These are phyloP conservation scores for Didymella exigua DNA, from an alignment of 2,329 filamentous ascomycete genomes.

Conservation along the genomic window DNA sequence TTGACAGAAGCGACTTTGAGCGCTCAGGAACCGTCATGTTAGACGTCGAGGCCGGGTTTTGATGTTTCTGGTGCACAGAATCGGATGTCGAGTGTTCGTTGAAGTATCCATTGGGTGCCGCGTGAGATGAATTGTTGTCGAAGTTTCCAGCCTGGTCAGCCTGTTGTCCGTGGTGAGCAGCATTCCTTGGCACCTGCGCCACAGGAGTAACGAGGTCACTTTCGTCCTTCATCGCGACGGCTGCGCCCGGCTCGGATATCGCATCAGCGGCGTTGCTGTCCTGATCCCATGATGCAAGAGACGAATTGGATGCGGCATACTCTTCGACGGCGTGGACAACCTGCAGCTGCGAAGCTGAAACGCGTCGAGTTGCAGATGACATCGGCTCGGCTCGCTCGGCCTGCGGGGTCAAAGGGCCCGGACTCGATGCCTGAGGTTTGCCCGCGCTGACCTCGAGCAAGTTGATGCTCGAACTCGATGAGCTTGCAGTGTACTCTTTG, in stretches of 20 bases:
- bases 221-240: conserved; percentile 35
- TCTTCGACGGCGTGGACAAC: conserved; percentile 43
- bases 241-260: conserved; percentile 31
- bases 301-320: conserved; percentile 37
- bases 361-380: conserved; percentile 11
- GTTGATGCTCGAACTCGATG: conserved; percentile 6
- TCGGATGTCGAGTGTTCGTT: conserved; percentile 11
- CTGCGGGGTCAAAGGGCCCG: conserved; percentile 13
- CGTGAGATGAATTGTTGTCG: conserved; percentile 18
- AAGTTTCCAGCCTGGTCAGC: conserved; percentile 25
- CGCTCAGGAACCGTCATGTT: conserved; percentile 32
- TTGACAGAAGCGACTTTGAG: conserved; percentile 44
- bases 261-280: conserved; percentile 34
- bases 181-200: conserved; percentile 31
- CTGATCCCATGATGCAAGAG: conserved; percentile 41
- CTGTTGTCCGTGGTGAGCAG: conserved; percentile 19
- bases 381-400: conserved; percentile 9
- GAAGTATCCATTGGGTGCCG: conserved; percentile 23
- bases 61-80: conserved; percentile 19
- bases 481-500: conserved; percentile 14
- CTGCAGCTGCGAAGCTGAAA: conserved; percentile 32
- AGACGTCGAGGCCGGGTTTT: conserved; percentile 18
- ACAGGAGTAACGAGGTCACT: conserved; percentile 35
- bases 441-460: conserved; percentile 2
- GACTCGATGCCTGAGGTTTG: conserved; percentile 11